Base-by-base conservation (phyloP, 192 early-diverging fungal genomes). In the Coemansia sp. region DNA sequence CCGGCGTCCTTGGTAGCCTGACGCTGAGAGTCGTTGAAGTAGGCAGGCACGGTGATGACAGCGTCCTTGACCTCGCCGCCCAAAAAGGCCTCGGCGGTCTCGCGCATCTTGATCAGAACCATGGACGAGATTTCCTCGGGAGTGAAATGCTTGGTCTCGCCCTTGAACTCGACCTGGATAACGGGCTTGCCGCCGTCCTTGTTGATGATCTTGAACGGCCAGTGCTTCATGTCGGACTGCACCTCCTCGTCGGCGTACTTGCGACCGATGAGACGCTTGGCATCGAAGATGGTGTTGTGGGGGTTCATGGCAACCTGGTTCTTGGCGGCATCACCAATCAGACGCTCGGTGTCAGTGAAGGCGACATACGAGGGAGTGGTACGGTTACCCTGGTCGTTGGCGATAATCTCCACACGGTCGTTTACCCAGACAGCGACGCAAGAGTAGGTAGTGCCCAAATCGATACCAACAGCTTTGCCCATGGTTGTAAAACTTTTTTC, bases 1-100 rank as follows among this genome's bases (percentile, higher is more conserved):
- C 96, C 97, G 70, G 97, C 94, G 85, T 99, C 97, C 92, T 97
- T 98, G 89, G 97, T 98, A 76, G 97, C 97, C 87, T 98, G 97
- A 87, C 97, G 97, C 88, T 98, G 97, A 51, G 95, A 95, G 89
- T 98, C 96, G 88, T 97, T 98, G 89, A 98, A 98, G 89, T 97
- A 96, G 75, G 96, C 95, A 51, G 97, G 97, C 68, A 98, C 97
- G 69, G 97, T 98, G 74, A 98, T 88, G 74, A 98, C 97, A 63
- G 97, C 97, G 85, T 98, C 90, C 83, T 87, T 87, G 73, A 92
- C 86, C 51, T 77, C 84, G 84, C 80, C 84, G 78, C 95, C 96
- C 74, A 99, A 90, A 78, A 94, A 95, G 42, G 90, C 89, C 87
- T 94, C 92, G 80, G 97, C 96, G 70, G 92, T 97, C 89, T 99